A percentile compares a stretch with the other conserved stretches of the same genome.
phyloP scores from a whole-genome alignment of 1,284 basidiomycete genomes.

The Sanghuangporus sanghuang region DNA sequence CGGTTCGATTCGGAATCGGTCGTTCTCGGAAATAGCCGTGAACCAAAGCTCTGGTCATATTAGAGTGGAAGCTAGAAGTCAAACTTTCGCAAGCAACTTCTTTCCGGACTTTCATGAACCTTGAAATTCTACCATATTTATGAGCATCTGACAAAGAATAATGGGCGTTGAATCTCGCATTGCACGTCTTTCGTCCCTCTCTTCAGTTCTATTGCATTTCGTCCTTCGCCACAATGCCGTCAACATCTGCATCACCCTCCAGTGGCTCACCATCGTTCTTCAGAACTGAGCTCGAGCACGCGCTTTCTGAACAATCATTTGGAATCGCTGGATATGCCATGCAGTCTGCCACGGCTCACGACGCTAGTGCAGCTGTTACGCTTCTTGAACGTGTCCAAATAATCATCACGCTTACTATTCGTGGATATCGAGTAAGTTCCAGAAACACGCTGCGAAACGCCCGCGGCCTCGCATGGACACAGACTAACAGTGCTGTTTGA shows the following conservation, averaged over 20 bases:
- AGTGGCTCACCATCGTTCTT: slow-evolving; percentile 35
- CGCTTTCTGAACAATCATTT: slow-evolving; percentile 54
- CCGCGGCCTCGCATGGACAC: background rate
- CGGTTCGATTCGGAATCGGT: background rate
- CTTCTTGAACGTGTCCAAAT: slow-evolving; percentile 50
- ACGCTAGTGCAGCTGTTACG: slow-evolving; percentile 48
- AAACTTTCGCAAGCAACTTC: background rate
- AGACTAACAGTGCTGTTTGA: background rate
- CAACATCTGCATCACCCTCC: background rate
- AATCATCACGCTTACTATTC: slow-evolving; percentile 41
- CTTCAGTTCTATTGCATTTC: background rate
- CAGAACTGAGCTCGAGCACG: slow-evolving; percentile 45
- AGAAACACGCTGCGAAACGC: slow-evolving; percentile 5
- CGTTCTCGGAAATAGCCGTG: background rate
- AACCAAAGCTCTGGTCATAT: background rate
- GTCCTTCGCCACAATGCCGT: background rate
- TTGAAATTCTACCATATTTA: background rate
- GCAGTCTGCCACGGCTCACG: slow-evolving; percentile 30
- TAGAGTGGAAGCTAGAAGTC: background rate
- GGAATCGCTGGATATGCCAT: slow-evolving; percentile 47
- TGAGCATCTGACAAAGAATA: background rate
- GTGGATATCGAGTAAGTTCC: slow-evolving; percentile 45
- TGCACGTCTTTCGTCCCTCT: background rate
- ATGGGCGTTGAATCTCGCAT: background rate
- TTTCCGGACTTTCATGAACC: background rate